Conservation (phyloP, 208 protist genomes). For the Trypanosoma brucei region DNA sequence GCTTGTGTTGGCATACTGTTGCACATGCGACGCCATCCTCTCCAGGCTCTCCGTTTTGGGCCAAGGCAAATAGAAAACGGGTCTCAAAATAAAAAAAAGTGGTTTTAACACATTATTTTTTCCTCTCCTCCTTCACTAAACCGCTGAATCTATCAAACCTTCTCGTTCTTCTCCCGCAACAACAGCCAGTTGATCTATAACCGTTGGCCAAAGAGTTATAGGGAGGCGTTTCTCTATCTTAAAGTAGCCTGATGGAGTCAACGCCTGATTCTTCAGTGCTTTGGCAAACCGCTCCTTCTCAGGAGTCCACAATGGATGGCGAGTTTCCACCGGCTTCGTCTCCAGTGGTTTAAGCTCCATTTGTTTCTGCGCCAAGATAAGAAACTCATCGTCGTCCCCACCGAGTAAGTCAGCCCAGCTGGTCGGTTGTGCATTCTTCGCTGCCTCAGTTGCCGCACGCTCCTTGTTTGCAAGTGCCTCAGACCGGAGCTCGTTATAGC, state of each 20-base stretch:
- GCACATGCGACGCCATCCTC: too few relatives aligned
- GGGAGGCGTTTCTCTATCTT: slow-evolving; percentile 65
- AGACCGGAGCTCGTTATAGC: slow-evolving; percentile 41
- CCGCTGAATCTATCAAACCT: not conserved
- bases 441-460: not conserved
- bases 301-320: slow-evolving; percentile 26
- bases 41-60: too few relatives aligned
- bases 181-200: slow-evolving; percentile 46
- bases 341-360: not conserved
- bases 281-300: slow-evolving; percentile 78
- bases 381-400: slow-evolving; percentile 24
- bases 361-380: not conserved
- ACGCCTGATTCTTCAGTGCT: slow-evolving; percentile 28
- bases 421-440: slow-evolving; percentile 1
- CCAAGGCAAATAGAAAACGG: too few relatives aligned
- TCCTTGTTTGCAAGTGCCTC: not conserved
- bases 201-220: slow-evolving; percentile 67
- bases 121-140: too few relatives aligned
- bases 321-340: not conserved
- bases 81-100: too few relatives aligned
- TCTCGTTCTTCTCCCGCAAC: not conserved
- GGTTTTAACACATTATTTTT: too few relatives aligned
- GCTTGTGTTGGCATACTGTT: too few relatives aligned
- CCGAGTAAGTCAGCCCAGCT: slow-evolving; percentile 26
- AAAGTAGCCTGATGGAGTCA: slow-evolving; percentile 39